Percentiles rank a stretch among this genome's conserved stretches.
phyloP scores from a whole-genome alignment of 192 early-diverging fungal species.

The Entomortierella beljakovae region DNA sequence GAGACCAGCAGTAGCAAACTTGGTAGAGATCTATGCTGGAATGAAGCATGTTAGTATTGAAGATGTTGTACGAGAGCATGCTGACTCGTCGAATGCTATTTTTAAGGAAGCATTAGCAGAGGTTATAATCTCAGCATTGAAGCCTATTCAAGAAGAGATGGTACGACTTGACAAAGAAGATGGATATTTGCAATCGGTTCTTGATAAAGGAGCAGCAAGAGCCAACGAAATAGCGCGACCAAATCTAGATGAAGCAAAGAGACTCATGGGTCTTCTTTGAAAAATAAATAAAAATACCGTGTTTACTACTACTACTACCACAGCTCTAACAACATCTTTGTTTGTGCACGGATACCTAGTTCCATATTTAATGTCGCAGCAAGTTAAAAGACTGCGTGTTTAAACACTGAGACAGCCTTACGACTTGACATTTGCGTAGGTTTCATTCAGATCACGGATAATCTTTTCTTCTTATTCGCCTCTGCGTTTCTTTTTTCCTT shows the following conservation, averaged over 20 bases:
- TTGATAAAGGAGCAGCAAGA: slow-evolving; percentile 72
- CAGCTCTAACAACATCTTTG: too few relatives aligned
- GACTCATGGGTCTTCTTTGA: slow-evolving; percentile 66
- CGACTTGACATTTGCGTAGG: too few relatives aligned
- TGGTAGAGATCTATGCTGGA: slow-evolving; percentile 83
- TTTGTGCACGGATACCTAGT: too few relatives aligned
- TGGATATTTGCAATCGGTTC: slow-evolving; percentile 70
- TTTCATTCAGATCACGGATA: too few relatives aligned
- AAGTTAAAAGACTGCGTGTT: too few relatives aligned
- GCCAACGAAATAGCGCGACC: slow-evolving; percentile 70
- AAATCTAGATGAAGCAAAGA: slow-evolving; percentile 68
- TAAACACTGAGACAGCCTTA: too few relatives aligned
- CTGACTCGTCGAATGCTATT: slow-evolving; percentile 60
- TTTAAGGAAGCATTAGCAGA: slow-evolving; percentile 85
- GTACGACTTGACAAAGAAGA: slow-evolving; percentile 66
- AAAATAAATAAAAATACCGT: slow-evolving; percentile 4
- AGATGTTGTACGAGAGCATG: slow-evolving; percentile 63
- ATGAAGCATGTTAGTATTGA: slow-evolving; percentile 51
- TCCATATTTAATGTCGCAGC: too few relatives aligned
- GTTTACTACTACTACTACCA: too few relatives aligned
- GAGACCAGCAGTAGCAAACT: slow-evolving; percentile 87
- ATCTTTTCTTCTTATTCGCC: too few relatives aligned
- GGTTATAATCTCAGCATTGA: slow-evolving; percentile 66
- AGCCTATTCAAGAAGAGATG: slow-evolving; percentile 77
- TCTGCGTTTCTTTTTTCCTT: too few relatives aligned